phyloP scores from a whole-genome alignment of 768 basidiomycete genomes.

The Leccinum disarticulatum region DNA sequence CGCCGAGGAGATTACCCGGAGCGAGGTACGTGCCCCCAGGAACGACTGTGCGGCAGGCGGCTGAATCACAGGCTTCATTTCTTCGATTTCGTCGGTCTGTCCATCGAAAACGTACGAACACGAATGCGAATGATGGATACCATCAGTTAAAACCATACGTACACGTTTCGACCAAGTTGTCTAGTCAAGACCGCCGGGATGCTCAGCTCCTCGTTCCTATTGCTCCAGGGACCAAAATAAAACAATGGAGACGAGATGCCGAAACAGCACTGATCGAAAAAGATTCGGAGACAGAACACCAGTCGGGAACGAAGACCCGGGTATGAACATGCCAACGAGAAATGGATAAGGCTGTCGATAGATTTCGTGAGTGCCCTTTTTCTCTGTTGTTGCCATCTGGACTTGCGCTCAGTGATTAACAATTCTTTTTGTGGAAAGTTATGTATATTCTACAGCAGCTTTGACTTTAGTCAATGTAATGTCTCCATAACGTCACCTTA shows the following conservation, averaged over 20 bases:
- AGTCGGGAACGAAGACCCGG: background rate
- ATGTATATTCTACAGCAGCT: background rate
- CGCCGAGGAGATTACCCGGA: slow-evolving; percentile 55
- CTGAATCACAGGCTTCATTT: background rate
- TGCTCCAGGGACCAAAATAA: slow-evolving; percentile 25
- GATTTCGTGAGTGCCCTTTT: background rate
- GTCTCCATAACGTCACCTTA: background rate
- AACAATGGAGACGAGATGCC: slow-evolving; percentile 26
- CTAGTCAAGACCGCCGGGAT: slow-evolving; percentile 24
- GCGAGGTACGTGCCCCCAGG: slow-evolving; percentile 45
- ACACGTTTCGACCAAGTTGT: slow-evolving; percentile 24
- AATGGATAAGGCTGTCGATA: background rate
- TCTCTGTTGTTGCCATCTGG: background rate
- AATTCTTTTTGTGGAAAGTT: background rate
- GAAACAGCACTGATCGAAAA: slow-evolving; percentile 4
- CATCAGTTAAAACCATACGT: slow-evolving; percentile 31
- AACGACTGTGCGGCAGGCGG: background rate
- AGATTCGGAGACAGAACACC: background rate
- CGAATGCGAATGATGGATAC: background rate
- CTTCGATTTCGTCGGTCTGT: background rate
- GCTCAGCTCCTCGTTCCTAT: slow-evolving; percentile 28
- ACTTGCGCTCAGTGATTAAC: background rate
- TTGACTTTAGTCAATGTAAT: background rate
- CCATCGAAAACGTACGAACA: background rate
- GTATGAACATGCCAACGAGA: background rate